Evolutionary conservation across 2,329 filamentous ascomycete species (phyloP).

Genomic region (Aureobasidium sp.): DNA sequence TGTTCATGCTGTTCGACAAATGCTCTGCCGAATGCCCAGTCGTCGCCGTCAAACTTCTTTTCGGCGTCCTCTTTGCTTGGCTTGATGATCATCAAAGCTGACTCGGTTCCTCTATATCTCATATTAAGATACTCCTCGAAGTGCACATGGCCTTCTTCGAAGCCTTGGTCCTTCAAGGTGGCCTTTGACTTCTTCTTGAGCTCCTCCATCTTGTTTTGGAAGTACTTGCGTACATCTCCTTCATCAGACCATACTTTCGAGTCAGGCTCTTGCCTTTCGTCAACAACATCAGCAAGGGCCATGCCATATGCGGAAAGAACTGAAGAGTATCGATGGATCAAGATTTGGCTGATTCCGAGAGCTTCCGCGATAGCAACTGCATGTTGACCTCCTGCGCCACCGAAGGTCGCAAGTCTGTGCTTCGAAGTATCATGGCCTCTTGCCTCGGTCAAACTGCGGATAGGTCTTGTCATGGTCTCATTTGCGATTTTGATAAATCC

Average conservation of each 20-base stretch:
- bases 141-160: conserved; percentile 61
- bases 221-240: conserved; percentile 49
- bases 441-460: conserved; percentile 82
- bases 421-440: conserved; percentile 86
- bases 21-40: conserved; percentile 75
- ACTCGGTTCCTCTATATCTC: conserved; percentile 84
- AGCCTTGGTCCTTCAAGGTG: conserved; percentile 68
- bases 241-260: conserved; percentile 52
- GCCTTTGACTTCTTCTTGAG: conserved; percentile 66
- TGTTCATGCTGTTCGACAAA: conserved; percentile 84
- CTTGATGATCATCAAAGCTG: conserved; percentile 80
- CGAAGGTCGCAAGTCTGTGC: conserved; percentile 85
- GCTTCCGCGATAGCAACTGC: conserved; percentile 84
- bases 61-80: conserved; percentile 56
- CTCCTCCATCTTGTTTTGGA: conserved; percentile 67
- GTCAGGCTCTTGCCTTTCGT: conserved; percentile 76
- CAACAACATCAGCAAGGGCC: conserved; percentile 86
- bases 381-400: conserved; percentile 84
- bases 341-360: conserved; percentile 74
- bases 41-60: conserved; percentile 52
- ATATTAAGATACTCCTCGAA: conserved; percentile 94
- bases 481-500: conserved; percentile 87
- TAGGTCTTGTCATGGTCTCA: conserved; percentile 84
- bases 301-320: conserved; percentile 88
- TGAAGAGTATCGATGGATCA: conserved; percentile 80